These are phyloP conservation scores for Athelia psychrophila DNA, from an alignment of 1,284 basidiomycete species.

Conservation along the genomic window DNA sequence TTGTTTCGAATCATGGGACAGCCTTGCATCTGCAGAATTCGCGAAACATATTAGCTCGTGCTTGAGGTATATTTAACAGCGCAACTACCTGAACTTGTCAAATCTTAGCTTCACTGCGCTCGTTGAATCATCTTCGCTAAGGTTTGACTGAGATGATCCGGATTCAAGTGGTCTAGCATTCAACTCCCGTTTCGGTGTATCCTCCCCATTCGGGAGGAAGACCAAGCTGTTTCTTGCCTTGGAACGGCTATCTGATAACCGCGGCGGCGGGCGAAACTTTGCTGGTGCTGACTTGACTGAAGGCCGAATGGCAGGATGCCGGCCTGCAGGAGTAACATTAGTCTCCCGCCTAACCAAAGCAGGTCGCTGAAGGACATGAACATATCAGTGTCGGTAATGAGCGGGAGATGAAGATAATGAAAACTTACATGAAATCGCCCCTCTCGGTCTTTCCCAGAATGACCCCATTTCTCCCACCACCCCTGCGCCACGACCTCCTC, in stretches of 20 bases:
- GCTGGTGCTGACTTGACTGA: constrained; percentile 20
- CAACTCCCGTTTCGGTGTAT: background rate
- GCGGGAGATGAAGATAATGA: constrained; percentile 6
- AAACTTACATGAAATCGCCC: constrained; percentile 4
- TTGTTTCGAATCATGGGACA: background rate
- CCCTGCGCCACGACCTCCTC: constrained; percentile 49
- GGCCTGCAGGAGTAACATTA: constrained; percentile 43
- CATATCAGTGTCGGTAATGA: constrained; percentile 5
- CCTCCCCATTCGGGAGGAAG: background rate
- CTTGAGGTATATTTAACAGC: background rate
- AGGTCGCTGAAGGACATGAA: constrained; percentile 20
- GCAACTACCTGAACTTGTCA: background rate
- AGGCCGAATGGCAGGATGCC: constrained; percentile 21
- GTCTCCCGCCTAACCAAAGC: constrained; percentile 39
- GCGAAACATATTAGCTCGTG: too few relatives aligned
- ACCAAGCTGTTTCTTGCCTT: background rate
- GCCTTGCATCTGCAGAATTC: background rate
- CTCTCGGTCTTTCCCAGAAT: constrained; percentile 20
- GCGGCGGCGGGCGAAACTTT: constrained; percentile 9
- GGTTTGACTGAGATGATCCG: background rate
- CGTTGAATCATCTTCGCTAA: background rate
- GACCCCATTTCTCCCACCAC: constrained; percentile 58
- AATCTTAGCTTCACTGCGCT: background rate
- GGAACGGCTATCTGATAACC: background rate
- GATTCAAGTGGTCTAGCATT: background rate